Evolutionary conservation across 2,329 filamentous ascomycete genomes (phyloP), one percentile per base, ranked within the genome.

Genomic region (Aspergillus fischeri): DNA sequence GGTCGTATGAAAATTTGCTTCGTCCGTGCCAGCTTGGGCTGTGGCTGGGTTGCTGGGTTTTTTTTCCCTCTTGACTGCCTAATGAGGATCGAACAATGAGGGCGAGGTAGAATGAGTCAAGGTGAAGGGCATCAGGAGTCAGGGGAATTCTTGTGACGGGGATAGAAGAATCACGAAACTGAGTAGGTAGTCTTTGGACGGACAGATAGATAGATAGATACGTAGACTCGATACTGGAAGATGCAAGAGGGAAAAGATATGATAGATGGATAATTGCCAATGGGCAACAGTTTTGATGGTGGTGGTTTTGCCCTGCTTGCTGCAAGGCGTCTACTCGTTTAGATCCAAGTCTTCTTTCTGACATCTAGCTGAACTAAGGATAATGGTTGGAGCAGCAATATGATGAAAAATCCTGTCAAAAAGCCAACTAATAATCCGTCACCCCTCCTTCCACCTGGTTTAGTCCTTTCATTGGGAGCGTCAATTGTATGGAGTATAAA

Each of bases 1-100:
- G 58, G 55, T 48, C 58, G 24, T 47, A 25, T 14, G 44, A 59
- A 49, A 52, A 53, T 51, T 56, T 55, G 56, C 53, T 48, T 57
- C 51, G 53, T 49, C 53, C 53, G 49, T 55, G 32, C 47, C 29
- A 27, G 11, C 41, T 45, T 48, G 57, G 54, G 49, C 54, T 53
- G 57, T 53, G 49, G 51, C 52, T 60, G 54, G 29, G 41, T 25
- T 47, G 27, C 24, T 27, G 25, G 25, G 4, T 54, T 24, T 49
- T 32, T 45, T 44, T 17, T 17, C 10, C 28, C 27, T 28, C 35
- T 58, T 53, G 42, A 47, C 47, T 44, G 28, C 44, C 41, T 54
- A 51, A 28, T 51, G 52, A 35, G 38, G 52, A 35, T 57, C 49
- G 48, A 56, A 28, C 44, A 52, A 49, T 55, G 29, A 50, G 27